Conservation (phyloP, 768 basidiomycete genomes). For the Lanmaoa rubissima region DNA sequence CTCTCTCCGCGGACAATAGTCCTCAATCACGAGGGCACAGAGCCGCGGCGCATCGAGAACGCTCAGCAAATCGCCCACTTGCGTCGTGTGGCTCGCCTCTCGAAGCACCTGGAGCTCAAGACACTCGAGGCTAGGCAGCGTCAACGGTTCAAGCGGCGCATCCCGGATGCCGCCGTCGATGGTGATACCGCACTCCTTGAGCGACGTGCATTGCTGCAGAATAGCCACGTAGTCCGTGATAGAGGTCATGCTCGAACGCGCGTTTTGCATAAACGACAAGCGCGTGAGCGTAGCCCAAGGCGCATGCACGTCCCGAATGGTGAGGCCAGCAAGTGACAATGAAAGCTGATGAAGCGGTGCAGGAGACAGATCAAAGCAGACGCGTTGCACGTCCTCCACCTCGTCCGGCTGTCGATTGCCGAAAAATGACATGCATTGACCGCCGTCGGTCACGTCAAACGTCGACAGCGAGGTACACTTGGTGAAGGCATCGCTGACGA, state of each 20-base stretch:
- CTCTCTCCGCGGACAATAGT: conserved; percentile 15
- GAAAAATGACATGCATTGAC: conserved; percentile 11
- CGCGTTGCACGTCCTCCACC: not conserved
- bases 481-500: conserved; percentile 8
- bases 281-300: conserved; percentile 21
- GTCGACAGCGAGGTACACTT: conserved; percentile 16
- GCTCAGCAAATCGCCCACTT: conserved; percentile 16
- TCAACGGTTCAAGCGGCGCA: conserved; percentile 8
- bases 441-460: conserved; percentile 22
- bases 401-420: not conserved
- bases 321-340: conserved; percentile 22
- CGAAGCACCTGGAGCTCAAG: conserved; percentile 18
- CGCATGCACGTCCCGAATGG: conserved; percentile 13
- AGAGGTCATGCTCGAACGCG: conserved; percentile 17
- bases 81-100: conserved; percentile 16
- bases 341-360: conserved; percentile 16
- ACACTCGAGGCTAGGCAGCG: conserved; percentile 18
- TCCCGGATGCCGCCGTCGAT: conserved; percentile 12
- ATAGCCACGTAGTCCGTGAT: conserved; percentile 20
- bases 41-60: conserved; percentile 18
- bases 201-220: conserved; percentile 21
- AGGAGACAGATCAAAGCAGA: conserved; percentile 13
- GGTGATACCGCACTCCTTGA: conserved; percentile 20
- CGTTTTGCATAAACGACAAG: conserved; percentile 26
- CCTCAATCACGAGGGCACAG: conserved; percentile 15